Percentiles rank a stretch among this genome's conserved stretches.
Conservation (phyloP, 768 basidiomycete genomes). For the Phaeotremella fagi region DNA sequence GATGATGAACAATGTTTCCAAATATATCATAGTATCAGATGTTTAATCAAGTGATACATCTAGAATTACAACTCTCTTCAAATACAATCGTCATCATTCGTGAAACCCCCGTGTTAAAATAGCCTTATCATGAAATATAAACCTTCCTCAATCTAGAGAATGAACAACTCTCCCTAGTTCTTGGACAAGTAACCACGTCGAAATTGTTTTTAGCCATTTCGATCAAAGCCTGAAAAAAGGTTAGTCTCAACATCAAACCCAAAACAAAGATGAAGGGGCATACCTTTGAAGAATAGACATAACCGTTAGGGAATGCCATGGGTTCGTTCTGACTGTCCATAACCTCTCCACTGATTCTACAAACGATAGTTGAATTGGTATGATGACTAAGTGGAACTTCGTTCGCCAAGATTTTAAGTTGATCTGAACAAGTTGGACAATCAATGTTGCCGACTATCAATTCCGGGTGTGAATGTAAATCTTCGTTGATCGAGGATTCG, state of each 20-base stretch:
- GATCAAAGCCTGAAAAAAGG: slow-evolving; percentile 61
- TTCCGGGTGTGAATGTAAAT: slow-evolving; percentile 36
- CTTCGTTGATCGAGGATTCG: slow-evolving; percentile 3
- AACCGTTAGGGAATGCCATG: slow-evolving; percentile 82
- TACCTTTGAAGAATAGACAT: slow-evolving; percentile 91
- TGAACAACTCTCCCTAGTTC: slow-evolving; percentile 61
- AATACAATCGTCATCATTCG: neutral
- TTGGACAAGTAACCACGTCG: slow-evolving; percentile 78
- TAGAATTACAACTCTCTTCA: too few species aligned
- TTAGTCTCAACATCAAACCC: slow-evolving; percentile 2
- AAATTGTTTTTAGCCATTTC: slow-evolving; percentile 78
- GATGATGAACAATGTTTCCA: too few species aligned
- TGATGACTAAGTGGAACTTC: slow-evolving; percentile 92
- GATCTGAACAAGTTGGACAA: slow-evolving; percentile 85
- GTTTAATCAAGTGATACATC: too few species aligned
- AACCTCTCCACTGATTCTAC: slow-evolving; percentile 80
- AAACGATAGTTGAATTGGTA: slow-evolving; percentile 91
- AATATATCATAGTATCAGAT: too few species aligned
- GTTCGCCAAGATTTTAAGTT: slow-evolving; percentile 67
- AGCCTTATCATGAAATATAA: slow-evolving; percentile 64
- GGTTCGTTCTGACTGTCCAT: slow-evolving; percentile 94
- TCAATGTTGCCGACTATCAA: slow-evolving; percentile 49
- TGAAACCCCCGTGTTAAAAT: neutral
- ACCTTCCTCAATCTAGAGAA: slow-evolving; percentile 75
- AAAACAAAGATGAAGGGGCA: slow-evolving; percentile 31